phyloP scores from a whole-genome alignment of 129 eudicot genomes.

The Sambucus nigra region DNA sequence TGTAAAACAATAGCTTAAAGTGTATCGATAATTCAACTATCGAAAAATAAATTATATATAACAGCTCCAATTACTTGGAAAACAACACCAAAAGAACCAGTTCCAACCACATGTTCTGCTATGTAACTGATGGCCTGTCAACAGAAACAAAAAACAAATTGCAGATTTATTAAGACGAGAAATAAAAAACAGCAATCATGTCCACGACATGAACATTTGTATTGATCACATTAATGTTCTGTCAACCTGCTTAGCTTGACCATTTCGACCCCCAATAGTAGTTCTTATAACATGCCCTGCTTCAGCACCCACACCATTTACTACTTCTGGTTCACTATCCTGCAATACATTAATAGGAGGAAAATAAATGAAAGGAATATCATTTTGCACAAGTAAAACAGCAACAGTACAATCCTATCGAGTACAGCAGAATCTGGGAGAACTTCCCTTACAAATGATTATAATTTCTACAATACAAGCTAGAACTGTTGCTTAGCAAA shows the following conservation, averaged over 20 bases:
- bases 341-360: constrained; percentile 19
- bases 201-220: constrained; percentile 1
- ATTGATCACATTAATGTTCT: constrained; percentile 3
- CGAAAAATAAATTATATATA: background rate
- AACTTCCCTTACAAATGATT: background rate
- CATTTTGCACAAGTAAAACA: constrained; percentile 1
- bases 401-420: background rate
- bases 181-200: background rate
- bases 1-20: background rate
- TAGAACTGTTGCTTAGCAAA: background rate
- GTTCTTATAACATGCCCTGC: constrained; percentile 91
- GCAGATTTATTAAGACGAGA: background rate
- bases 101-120: constrained; percentile 97
- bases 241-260: constrained; percentile 86
- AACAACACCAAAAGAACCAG: constrained; percentile 96
- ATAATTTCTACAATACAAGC: background rate
- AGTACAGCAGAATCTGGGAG: too few species aligned
- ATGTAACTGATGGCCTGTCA: constrained; percentile 79
- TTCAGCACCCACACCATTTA: constrained; percentile 85
- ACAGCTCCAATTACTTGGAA: constrained; percentile 54
- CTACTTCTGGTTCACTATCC: constrained; percentile 91
- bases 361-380: constrained; percentile 6
- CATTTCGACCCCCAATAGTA: constrained; percentile 84
- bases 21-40: background rate
- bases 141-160: constrained; percentile 11